Evolutionary conservation across 23 red algal species (phyloP), one percentile per base, ranked within the genome.

Genomic region (Gracilaria caudata): DNA sequence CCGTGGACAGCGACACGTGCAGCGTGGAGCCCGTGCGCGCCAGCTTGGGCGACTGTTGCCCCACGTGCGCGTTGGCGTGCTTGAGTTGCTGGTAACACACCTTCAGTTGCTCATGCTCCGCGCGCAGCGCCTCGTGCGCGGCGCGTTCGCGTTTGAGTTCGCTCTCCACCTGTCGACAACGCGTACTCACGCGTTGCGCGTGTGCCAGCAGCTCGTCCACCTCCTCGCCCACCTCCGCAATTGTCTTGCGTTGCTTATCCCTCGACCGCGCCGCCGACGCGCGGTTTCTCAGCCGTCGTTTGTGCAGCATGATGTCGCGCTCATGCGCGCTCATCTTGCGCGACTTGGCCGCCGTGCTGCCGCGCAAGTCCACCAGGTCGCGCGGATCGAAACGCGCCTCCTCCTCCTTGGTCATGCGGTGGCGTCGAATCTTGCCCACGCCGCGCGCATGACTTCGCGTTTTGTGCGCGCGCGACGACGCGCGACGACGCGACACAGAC

Each of bases 271-370:
- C 77, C 17, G 94, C 94, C 45, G 71, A 82, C 40, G 28, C 51
- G 21, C 94, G 51, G 70, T 97, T 97, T 4, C 94, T 37, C 28
- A 97, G 33, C 51, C 91, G 90, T 3, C 94, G 73, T 83, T 92
- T 97, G 33, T 86, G 63, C 25, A 92, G 68, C 86, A 97, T 85
- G 74, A 92, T 80, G 19, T 93, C 72, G n/a, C 94, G 81, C 59
- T 97, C 94, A 17, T 83, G 81, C 39, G 33, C 40, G 34, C 78
- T 93, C 94, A 97, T 97, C 41, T 78, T 88, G 56, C 94, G 82
- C 32, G 83, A 80, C 65, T 78, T 80, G 34, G 90, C 83, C 49
- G 94, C 90, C 19, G 94, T 97, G 65, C 82, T 97, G 65, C 94
- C 94, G 16, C 30, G 51, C 26, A 97, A 55, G 43, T 97, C 87